Evolutionary conservation across 345 rosid species (phyloP), one percentile per base, ranked within the genome.

Genomic region (Erucastrum elatum): DNA sequence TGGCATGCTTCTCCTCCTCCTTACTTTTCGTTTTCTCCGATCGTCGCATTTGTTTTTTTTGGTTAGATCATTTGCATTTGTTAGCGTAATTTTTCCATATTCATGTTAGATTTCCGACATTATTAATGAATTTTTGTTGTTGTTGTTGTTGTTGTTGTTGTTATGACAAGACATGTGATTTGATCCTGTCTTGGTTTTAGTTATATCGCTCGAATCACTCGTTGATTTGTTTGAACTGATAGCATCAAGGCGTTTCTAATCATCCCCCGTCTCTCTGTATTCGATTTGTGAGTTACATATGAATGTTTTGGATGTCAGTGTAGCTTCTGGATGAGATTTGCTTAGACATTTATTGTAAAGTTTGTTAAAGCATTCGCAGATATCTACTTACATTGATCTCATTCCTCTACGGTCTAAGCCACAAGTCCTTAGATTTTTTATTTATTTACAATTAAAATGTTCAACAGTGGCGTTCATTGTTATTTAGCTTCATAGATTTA

Each of bases 1-100:
- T 3, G 78, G 81, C 81, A 72, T 67, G 81, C 62, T 65, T 56
- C 76, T 37, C 33, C 79, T 33, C 39, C 72, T 41, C 72, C 63
- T 68, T 13, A 17, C 4, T 69, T 44, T n/a, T 37, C 58, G 37
- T 17, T 51, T 63, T 62, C 37, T n/a, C 10, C 6, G 55, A 75
- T 64, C 76, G 0, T 29, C 1, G 44, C 39, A 31, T 75, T 69
- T 55, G 75, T 41, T 55, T 64, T 39, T 39, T 10, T 37, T 37
- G 44, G 26, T 5, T 64, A 1, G 17, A 9, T 30, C 37, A 56
- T 55, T 51, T 21, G 1, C 59, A 4, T 67, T 46, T 62, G n/a
- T 53, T 35, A 11, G 44, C 60, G 8, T 61, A 68, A 60, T 21
- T 80, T 51, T 51, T 5, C 39, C 8, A 59, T 37, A 1, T 44